Evolutionary conservation across 2,329 filamentous ascomycete genomes (phyloP), one percentile per base, ranked within the genome.

Genomic region (Paraphaeosphaeria sporulosa): DNA sequence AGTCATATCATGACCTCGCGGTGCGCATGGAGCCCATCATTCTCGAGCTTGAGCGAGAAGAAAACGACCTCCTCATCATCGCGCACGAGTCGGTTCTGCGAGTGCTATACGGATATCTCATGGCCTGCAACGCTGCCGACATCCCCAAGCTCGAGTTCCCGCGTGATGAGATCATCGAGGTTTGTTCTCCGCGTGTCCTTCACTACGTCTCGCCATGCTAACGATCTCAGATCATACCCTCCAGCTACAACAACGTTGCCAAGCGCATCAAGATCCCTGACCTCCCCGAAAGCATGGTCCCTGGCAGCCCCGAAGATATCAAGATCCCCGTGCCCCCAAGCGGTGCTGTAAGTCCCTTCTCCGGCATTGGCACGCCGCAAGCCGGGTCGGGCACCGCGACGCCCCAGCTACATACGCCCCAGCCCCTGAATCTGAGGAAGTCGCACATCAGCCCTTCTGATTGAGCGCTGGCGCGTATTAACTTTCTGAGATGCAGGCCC

Each of bases 1-100:
- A 97, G 91, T 98, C 94, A 9, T 99, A 99, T 78, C 95, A 99
- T 76, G 95, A 99, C 74, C 88, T 99, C 46, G 95, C 95, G n/a
- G 95, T 99, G 61, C 92, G 95, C 23, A 88, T 99, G 49, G 95
- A 99, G 76, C 96, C 95, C 43, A 97, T 99, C 72, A 99, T 99
- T 73, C 87, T 99, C 32, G 95, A 99, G 77, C 86, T 99, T 15
- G 95, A 99, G 81, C 90, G 95, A 46, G 95, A 99, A 80, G 92
- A 97, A 71, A 96, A 96, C 67, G 95, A 99, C 75, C 85, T 99
- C n/a, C 86, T 99, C 55, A 97, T 99, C 74, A 97, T 99, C 68
- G 95, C 95, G 0, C 95, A 99, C 77, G 95, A 99, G 78, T 96
- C 93, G 54, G 95, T 99, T n/a, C 85, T 99, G 49, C 91, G 95